Base-by-base conservation (phyloP, 2,329 filamentous ascomycete species). In the Balansia obtecta region DNA sequence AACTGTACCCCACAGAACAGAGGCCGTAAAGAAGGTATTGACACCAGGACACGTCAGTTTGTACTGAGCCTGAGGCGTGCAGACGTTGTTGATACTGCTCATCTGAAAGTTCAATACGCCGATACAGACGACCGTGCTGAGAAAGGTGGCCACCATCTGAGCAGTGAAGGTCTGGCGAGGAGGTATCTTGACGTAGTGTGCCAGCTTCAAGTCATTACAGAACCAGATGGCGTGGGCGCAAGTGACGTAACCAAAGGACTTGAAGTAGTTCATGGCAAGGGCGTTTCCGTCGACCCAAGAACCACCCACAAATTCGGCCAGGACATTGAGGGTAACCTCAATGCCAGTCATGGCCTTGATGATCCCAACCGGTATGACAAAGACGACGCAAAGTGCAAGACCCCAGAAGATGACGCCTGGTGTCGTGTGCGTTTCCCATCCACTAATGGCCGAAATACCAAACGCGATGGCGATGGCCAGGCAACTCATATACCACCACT, bases 141-240 rank as follows among this genome's bases (percentile, higher is more conserved):
- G 63, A 18, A 80, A 65, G 2, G 76, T 82, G 34, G 77, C 76
- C 10, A 75, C 65, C 58, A 82, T 76, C 61, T 82, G 79, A 1
- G 77, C 77, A 20, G 68, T 64, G 56, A 82, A 83, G 3, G 78
- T 76, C 32, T 79, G 72, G 11, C 75, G 72, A 0, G 79, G 79
- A 5, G 79, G 77, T 16, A 82, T 79, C 65, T 80, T 80, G 65
- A 77, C 71, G 61, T 80, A 80, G 54, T 74, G 72, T 9, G 71
- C 72, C 13, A 74, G 69, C 60, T 74, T 74, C 37, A 72, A 59
- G 54, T 71, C 72, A 55, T 70, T 70, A 52, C 65, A 70, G 59
- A 77, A 77, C 59, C 68, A 68, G 20, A 77, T 64, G n/a, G 74
- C 72, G 53, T 76, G 72, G 0, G 72, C 70, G 48, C 71, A 74